phyloP scores from a whole-genome alignment of 306 rosid species.

The Benincasa hispida region DNA sequence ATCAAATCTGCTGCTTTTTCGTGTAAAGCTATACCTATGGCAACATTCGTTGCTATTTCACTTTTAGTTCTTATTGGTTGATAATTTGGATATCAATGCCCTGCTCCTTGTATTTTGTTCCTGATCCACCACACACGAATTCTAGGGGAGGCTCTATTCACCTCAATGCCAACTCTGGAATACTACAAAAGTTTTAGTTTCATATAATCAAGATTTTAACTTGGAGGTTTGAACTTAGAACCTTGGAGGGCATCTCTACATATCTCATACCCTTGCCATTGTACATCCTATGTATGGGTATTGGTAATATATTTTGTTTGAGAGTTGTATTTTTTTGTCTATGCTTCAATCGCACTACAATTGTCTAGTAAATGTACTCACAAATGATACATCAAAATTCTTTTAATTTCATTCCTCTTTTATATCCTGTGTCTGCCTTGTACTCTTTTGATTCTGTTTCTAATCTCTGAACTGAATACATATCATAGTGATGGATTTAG shows the following conservation, averaged over 20 bases:
- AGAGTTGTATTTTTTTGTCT: neutral
- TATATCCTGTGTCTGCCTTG: neutral
- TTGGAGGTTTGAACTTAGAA: neutral
- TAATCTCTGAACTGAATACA: neutral
- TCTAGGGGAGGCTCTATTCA: neutral
- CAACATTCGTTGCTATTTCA: neutral
- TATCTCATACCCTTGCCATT: neutral
- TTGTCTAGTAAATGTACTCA: neutral
- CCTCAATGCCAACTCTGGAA: neutral
- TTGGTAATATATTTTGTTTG: neutral
- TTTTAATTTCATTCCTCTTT: neutral
- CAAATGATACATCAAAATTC: neutral
- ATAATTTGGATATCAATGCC: neutral
- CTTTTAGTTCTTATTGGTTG: neutral
- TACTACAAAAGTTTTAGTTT: neutral
- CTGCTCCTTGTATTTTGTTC: neutral
- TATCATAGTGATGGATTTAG: neutral
- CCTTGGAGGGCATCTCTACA: neutral
- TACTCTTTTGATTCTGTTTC: neutral
- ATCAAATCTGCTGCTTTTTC: neutral
- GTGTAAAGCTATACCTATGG: neutral
- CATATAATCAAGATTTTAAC: neutral
- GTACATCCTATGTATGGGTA: neutral
- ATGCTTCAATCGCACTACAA: neutral
- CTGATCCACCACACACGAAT: neutral